Conservation (phyloP, 306 rosid genomes). For the Citrullus mucosospermus region DNA sequence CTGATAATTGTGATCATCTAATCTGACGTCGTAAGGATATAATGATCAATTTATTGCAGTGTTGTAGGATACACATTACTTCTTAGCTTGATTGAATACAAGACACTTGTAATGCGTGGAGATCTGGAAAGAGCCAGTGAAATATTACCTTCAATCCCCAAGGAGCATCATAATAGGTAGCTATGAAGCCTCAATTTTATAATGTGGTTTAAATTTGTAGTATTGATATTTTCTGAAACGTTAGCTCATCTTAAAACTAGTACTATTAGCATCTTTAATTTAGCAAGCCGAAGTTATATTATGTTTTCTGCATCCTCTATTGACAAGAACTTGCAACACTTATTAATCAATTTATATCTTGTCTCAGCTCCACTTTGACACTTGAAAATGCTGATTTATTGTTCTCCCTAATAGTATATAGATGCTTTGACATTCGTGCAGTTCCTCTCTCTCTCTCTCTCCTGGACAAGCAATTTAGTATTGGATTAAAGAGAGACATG, state of each 20-base stretch:
- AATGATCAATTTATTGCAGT: constrained; percentile 29
- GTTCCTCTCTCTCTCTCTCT: background rate
- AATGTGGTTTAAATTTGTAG: background rate
- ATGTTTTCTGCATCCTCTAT: background rate
- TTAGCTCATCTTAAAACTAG: background rate
- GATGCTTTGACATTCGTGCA: background rate
- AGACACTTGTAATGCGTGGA: constrained; percentile 98
- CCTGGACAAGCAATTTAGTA: background rate
- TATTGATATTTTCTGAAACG: background rate
- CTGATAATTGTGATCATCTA: constrained; percentile 10
- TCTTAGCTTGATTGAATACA: constrained; percentile 94
- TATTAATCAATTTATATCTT: background rate
- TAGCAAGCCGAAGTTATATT: background rate
- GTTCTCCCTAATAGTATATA: background rate
- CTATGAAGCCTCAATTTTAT: background rate
- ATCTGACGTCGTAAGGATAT: constrained; percentile 3
- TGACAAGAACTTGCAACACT: background rate
- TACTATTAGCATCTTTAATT: background rate
- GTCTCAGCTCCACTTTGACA: background rate
- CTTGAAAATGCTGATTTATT: background rate
- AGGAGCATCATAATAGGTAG: constrained; percentile 83
- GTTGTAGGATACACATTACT: constrained; percentile 81
- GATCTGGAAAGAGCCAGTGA: constrained; percentile 76
- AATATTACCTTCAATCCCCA: constrained; percentile 73
- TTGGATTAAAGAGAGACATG: background rate